These are phyloP conservation scores for Phytophthora ramorum DNA, from an alignment of 352 stramenopile species.

Conservation along the genomic window DNA sequence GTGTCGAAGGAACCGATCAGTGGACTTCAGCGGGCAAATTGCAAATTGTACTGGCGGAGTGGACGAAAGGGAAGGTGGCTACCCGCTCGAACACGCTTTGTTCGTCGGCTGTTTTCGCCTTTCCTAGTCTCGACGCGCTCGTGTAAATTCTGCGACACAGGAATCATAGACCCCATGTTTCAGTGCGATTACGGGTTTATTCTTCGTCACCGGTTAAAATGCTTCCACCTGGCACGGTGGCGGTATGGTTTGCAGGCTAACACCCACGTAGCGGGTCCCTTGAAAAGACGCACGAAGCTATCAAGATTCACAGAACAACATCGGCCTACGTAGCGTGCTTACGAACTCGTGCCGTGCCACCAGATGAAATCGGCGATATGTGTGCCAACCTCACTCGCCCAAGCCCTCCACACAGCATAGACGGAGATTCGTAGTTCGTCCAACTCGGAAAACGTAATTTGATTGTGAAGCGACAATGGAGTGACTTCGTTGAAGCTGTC, in stretches of 20 bases:
- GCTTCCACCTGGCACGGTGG: no score
- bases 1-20: neutral
- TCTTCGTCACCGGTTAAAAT: no score
- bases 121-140: neutral
- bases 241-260: no score
- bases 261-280: neutral
- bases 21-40: conserved; percentile 12
- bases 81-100: neutral
- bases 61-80: conserved; percentile 1
- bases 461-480: conserved; percentile 8
- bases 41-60: conserved; percentile 8
- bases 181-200: neutral
- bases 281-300: neutral
- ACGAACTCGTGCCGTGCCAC: neutral
- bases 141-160: neutral
- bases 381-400: conserved; percentile 1
- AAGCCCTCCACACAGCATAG: conserved; percentile 21
- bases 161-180: neutral
- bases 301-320: no score
- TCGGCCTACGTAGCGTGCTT: neutral
- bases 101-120: conserved; percentile 11
- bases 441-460: conserved; percentile 13
- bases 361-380: neutral
- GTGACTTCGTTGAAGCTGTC: no score
- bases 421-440: conserved; percentile 7